Base-by-base conservation (phyloP, 2,329 filamentous ascomycete genomes). In the Colletotrichum truncatum region DNA sequence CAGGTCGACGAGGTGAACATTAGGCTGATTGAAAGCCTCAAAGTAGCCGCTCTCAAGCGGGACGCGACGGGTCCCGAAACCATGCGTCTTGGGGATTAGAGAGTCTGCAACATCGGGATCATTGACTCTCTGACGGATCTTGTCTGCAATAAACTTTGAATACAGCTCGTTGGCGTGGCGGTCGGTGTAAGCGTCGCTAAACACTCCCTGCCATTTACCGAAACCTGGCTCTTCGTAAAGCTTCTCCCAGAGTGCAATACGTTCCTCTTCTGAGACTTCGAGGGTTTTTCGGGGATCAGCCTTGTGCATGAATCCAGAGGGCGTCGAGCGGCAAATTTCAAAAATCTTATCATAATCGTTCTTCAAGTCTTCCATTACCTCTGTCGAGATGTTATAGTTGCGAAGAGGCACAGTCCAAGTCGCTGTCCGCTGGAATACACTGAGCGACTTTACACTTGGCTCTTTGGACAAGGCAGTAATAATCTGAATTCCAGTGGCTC, bases 11-110 rank as follows among this genome's bases (percentile, higher is more conserved):
- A 91, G 82, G 10, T 80, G 79, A 4, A 91, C 88, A 69, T 88
- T 84, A 0, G 79, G 73, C 30, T 71, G 71, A 74, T 91, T 91
- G 80, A 90, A 91, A 0, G 82, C 70, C 4, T 79, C 71, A 0
- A 90, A 80, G 70, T 88, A 90, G 3, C 83, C 80, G 70, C 90
- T 85, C 73, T 87, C 85, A 73, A 89, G 90, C 36, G 79, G 82
- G 0, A 88, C 87, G 0, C 88, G 82, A 6, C 62, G 46, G 5
- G 67, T 69, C 4, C 65, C 65, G 26, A 69, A 69, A 9, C 67
- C 67, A 30, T 69, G 66, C 32, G 51, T 62, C 73, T 91, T 91
- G 0, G 87, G 79, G 70, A 87, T 85, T 4, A 90, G 78, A 4
- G 74, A 79, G 30, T 80, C 78, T 0, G 88, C 87, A 0, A 82